Evolutionary conservation across 768 basidiomycete genomes (phyloP), one percentile per base, ranked within the genome.

Genomic region (Pisolithus marmoratus): DNA sequence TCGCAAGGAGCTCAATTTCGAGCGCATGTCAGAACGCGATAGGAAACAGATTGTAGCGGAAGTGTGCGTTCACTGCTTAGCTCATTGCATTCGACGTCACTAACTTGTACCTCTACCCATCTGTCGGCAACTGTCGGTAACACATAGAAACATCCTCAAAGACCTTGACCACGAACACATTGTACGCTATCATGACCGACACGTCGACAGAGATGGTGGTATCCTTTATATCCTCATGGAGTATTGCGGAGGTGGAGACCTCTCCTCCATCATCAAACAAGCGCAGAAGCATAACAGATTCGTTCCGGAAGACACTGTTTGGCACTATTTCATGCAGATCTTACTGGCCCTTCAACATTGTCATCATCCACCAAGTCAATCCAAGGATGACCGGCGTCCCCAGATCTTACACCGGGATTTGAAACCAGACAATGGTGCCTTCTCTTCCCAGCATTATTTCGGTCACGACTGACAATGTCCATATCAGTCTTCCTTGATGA

Each of bases 201-300:
- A 88, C 63, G 90, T 97, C 52, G 96, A 99, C 74, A 78, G 88
- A 55, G 90, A 94, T 47, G 79, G 81, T 37, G 92, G 92, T 20
- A 89, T 94, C 51, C 81, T 98, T 41, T 98, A 97, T 68, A 97
- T 99, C 55, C 77, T 98, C 58, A 99, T 98, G 96, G 96, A 99
- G 73, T 98, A 92, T 67, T 99, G 96, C 63, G 94, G 92, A 5
- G 94, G 94, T 20, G 96, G 96, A 12, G 96, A 99, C 72, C 79
- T 99, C 49, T 90, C 90, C 1, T 74, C 80, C 34, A 70, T 96
- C 62, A 96, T 98, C 68, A 90, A 91, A 62, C 84, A 83, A 55
- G 81, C 88, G 1, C 68, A 74, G 54, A 84, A 83, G 63, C 74
- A 81, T 50, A 81, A 78, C 53, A 78, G 87, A 48, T 80, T 83